Percentiles rank a stretch among this genome's conserved stretches.
Conservation (phyloP, 371 early-diverging fungal genomes). For the Gilbertella persicaria region DNA sequence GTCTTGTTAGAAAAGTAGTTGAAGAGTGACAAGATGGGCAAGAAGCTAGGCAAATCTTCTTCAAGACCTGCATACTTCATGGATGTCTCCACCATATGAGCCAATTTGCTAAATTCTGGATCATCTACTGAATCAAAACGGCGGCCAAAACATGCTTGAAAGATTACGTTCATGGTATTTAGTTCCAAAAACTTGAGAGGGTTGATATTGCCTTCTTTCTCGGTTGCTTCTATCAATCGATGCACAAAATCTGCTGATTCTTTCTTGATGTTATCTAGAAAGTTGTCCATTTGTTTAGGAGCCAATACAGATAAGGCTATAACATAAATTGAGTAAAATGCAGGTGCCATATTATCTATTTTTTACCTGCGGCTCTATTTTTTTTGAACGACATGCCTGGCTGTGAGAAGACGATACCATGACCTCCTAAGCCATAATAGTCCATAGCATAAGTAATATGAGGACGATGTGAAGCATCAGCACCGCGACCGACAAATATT, state of each 20-base stretch:
- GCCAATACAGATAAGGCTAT: slow-evolving; percentile 9
- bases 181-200: slow-evolving; percentile 5
- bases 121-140: slow-evolving; percentile 9
- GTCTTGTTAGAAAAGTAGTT: neutral
- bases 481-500: slow-evolving; percentile 15
- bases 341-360: too few relatives aligned
- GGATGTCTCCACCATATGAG: neutral
- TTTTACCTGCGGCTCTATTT: neutral
- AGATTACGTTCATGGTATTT: slow-evolving; percentile 13
- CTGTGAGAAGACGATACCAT: neutral
- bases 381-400: neutral
- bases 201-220: neutral
- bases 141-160: neutral
- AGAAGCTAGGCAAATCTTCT: slow-evolving; percentile 6
- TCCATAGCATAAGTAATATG: neutral
- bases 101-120: slow-evolving; percentile 7
- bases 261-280: neutral
- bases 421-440: slow-evolving; percentile 4
- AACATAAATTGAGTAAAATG: too few relatives aligned
- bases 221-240: neutral
- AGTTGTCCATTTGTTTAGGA: slow-evolving; percentile 15
- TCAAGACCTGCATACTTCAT: slow-evolving; percentile 7
- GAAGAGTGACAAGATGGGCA: slow-evolving; percentile 10
- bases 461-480: slow-evolving; percentile 8
- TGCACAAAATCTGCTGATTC: slow-evolving; percentile 1